Conservation (phyloP, 148 eudicot genomes). For the Heliosperma pusillum region DNA sequence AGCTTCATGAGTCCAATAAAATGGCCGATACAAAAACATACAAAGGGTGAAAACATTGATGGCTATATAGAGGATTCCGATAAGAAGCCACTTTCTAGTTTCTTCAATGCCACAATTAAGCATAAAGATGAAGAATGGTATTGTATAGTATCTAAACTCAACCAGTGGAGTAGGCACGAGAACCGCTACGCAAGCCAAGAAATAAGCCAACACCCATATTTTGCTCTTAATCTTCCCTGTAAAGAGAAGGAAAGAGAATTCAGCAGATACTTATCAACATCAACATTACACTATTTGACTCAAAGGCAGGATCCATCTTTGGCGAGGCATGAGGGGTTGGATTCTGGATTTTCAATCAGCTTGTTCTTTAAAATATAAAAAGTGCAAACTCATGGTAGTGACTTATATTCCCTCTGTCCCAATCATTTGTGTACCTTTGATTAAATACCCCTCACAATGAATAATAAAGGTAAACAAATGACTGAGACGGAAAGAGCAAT, state of each 20-base stretch:
- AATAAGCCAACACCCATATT: constrained; percentile 70
- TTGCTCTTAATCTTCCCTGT: constrained; percentile 56
- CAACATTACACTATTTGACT: not conserved
- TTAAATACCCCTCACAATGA: too few relatives aligned
- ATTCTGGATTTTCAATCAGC: not conserved
- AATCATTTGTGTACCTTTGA: too few relatives aligned
- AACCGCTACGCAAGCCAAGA: constrained; percentile 67
- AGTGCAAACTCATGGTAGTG: too few relatives aligned
- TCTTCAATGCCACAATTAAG: constrained; percentile 47
- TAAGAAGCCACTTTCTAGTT: constrained; percentile 48
- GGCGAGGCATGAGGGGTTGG: not conserved
- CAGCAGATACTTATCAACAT: not conserved
- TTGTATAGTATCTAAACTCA: constrained; percentile 93
- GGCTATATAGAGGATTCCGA: constrained; percentile 44
- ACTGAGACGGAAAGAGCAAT: too few relatives aligned
- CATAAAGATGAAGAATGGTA: constrained; percentile 74
- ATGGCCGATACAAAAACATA: constrained; percentile 83
- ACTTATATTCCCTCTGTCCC: too few relatives aligned
- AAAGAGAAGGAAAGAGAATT: constrained; percentile 1
- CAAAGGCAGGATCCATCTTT: not conserved
- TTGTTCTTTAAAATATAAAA: too few relatives aligned
- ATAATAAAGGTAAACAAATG: too few relatives aligned
- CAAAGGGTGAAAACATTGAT: constrained; percentile 69
- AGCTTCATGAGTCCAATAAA: constrained; percentile 61
- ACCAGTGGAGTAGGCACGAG: constrained; percentile 82